phyloP scores from a whole-genome alignment of 75 land plant species.

The Adiantum capillusveneris region DNA sequence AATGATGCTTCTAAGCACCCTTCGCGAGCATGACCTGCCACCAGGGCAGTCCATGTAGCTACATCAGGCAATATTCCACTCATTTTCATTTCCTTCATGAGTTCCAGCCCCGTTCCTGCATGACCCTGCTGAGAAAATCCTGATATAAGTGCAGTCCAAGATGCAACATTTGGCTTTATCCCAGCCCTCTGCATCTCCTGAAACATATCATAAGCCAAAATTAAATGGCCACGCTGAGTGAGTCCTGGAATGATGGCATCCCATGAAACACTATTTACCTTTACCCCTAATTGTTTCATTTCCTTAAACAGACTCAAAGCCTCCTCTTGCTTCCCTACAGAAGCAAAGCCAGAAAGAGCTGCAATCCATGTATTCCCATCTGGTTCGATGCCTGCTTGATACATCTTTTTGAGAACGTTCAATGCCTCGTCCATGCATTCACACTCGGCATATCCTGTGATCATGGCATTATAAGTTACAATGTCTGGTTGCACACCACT shows the following conservation, averaged over 20 bases:
- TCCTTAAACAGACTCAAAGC: background rate
- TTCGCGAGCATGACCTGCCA: too few relatives aligned
- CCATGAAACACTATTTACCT: background rate
- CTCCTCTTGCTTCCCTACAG: background rate
- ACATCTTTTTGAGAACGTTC: background rate
- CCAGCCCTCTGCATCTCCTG: background rate
- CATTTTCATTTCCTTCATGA: conserved; percentile 52
- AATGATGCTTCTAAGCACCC: too few relatives aligned
- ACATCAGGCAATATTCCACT: too few relatives aligned
- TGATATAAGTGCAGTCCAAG: too few relatives aligned
- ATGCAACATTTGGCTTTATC: background rate
- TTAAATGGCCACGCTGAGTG: background rate
- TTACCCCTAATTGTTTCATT: background rate
- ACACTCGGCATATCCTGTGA: conserved; percentile 10
- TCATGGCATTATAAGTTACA: conserved; percentile 23
- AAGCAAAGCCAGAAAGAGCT: background rate
- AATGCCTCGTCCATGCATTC: conserved; percentile 12
- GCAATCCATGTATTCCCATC: background rate
- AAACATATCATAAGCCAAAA: background rate
- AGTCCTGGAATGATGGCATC: conserved; percentile 1
- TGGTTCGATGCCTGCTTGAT: background rate
- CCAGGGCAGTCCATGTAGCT: too few relatives aligned
- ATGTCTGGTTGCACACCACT: conserved; percentile 5
- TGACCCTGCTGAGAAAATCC: too few relatives aligned
- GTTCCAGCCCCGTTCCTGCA: conserved; percentile 29